Percentiles rank a stretch among this genome's conserved stretches.
These are phyloP conservation scores for Cardamine occulta DNA, from an alignment of 345 rosid genomes.

Conservation along the genomic window DNA sequence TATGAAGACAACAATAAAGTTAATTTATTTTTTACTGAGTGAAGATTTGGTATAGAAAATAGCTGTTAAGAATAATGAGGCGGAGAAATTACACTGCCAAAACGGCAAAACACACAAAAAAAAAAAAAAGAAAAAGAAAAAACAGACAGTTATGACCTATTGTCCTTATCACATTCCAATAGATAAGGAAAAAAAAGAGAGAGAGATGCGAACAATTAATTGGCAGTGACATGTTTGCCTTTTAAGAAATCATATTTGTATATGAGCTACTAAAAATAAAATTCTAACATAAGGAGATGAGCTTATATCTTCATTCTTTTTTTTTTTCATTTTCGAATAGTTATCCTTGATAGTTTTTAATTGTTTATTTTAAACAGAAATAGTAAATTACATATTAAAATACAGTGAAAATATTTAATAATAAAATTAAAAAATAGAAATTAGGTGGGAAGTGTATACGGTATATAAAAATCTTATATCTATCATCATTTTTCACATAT, in stretches of 20 bases:
- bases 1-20: background rate
- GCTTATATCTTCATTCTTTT: constrained; percentile 5
- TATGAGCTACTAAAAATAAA: constrained; percentile 16
- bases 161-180: constrained; percentile 38
- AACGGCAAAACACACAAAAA: background rate
- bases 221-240: constrained; percentile 39
- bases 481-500: background rate
- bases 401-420: too few relatives aligned
- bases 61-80: background rate
- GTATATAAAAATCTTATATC: too few relatives aligned
- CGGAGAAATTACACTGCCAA: background rate
- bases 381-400: background rate
- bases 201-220: constrained; percentile 33
- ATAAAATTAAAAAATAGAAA: background rate
- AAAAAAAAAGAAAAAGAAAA: background rate
- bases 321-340: background rate
- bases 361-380: background rate
- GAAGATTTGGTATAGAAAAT: background rate
- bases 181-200: background rate
- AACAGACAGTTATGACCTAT: background rate
- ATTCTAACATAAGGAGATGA: constrained; percentile 35
- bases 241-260: constrained; percentile 12
- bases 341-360: background rate
- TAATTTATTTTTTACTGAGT: background rate
- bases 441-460: background rate